Percentiles rank a stretch among this genome's conserved stretches.
phyloP scores from a whole-genome alignment of 163 green algal genomes.

The Prototheca stagnorum region DNA sequence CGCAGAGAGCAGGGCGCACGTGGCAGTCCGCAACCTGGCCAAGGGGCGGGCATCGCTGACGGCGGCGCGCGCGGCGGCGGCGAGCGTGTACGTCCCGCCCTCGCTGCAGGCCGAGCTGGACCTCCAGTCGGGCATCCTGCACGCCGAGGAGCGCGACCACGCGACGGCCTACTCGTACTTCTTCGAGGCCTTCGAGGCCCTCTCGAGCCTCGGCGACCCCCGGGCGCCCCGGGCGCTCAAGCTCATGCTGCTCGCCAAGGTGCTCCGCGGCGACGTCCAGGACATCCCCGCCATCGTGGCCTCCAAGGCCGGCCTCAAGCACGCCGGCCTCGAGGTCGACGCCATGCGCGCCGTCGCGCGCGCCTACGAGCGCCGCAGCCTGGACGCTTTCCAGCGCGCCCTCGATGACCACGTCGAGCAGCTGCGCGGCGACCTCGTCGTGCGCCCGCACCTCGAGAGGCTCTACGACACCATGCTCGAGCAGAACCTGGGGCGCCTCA shows the following conservation, averaged over 20 bases:
- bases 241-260: constrained; percentile 97
- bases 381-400: constrained; percentile 67
- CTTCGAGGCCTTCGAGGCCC: constrained; percentile 93
- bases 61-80: constrained; percentile 82
- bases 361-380: constrained; percentile 68
- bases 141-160: constrained; percentile 94
- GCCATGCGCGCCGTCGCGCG: constrained; percentile 74
- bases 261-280: constrained; percentile 68
- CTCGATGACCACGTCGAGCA: constrained; percentile 46
- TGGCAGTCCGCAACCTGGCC: constrained; percentile 75
- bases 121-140: constrained; percentile 78
- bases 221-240: constrained; percentile 73
- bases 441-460: constrained; percentile 62
- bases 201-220: constrained; percentile 61
- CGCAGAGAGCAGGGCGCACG: constrained; percentile 78
- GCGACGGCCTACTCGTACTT: constrained; percentile 98
- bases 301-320: constrained; percentile 87
- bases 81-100: constrained; percentile 93
- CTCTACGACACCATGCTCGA: constrained; percentile 71
- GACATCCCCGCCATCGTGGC: constrained; percentile 73
- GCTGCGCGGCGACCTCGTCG: constrained; percentile 73
- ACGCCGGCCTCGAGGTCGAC: constrained; percentile 66
- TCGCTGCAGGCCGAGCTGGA: constrained; percentile 72
- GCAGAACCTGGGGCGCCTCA: constrained; percentile 82
- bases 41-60: constrained; percentile 87